Base-by-base conservation (phyloP, 1,139 yeast genomes). In the Yamadazyma dushanensis region DNA sequence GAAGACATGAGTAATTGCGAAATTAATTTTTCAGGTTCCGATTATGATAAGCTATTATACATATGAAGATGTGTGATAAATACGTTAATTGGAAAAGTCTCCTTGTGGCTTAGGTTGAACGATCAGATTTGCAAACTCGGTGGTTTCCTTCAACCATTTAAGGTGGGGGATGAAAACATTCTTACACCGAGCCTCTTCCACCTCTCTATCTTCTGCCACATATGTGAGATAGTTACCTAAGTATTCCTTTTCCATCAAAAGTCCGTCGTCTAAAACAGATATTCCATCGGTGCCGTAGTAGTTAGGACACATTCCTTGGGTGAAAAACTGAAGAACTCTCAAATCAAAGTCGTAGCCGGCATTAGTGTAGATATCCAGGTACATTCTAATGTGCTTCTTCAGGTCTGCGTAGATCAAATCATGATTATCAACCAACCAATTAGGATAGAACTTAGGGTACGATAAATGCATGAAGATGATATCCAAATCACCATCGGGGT, bases 361-460 rank as follows among this genome's bases (percentile, higher is more conserved):
- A 34, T 70, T 66, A 3, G 54, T 54, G 38, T 70, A 61, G 23
- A 71, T 59, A 30, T 56, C 64, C 15, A 50, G 54, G 50, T 73
- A 76, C 73, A 74, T 68, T 41, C 80, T 56, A 35, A 72, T 65
- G 40, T 73, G 76, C 14, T 61, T 53, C 8, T 62, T 66, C 38
- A 54, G 54, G 11, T 51, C 56, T 6, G 52, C 54, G 40, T 69
- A 65, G 10, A 69, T 51, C 40, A 75, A 63, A 40, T 75, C 82
- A 37, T 67, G 57, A 37, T 69, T 70, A 38, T 71, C 61, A 14
- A 60, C 65, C 19, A 80, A 56, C 61, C 76, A 68, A 40, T 65
- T 59, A 11, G 83, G 81, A 44, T 66, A 72, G 43, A 68, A 68
- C 47, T 79, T 80, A n/a, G 86, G 85, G 47, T 79, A 78, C n/a